Base-by-base conservation (phyloP, 495 filamentous ascomycete species). In the Tetracladium setigerum region DNA sequence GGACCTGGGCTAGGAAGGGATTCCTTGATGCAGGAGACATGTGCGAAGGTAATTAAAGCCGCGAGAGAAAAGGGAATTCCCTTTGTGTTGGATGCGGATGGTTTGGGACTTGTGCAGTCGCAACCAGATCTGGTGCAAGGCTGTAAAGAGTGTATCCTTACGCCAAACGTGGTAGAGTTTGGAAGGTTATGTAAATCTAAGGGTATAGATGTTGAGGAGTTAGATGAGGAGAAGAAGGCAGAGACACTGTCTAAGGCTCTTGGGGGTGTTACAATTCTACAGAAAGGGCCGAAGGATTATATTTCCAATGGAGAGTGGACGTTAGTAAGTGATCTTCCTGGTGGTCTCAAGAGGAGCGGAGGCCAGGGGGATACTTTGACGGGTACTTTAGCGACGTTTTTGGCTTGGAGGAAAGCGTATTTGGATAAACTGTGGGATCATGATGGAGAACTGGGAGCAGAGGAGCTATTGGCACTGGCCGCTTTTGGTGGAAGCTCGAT, bases 331-430 rank as follows among this genome's bases (percentile, higher is more conserved):
- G 88, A 95, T 56, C 59, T 84, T 17, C 63, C 76, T 54, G 92
- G 92, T 6, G 91, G 92, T 3, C 59, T 80, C 57, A 98, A 98
- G 77, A 72, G 92, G 46, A 90, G 84, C 44, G 94, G 92, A 34
- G 92, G 92, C 2, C 92, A 98, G 63, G 92, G 92, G 9, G 92
- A 98, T 68, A 98, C 92, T 9, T 68, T 98, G 54, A 98, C 92
- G 3, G 92, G 92, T 7, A 81, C 80, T 40, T 70, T 98, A 53
- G 92, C 81, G 2, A 97, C 92, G 12, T 72, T 98, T 52, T 63
- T 98, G 50, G 89, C 79, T 15, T 98, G 89, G 81, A 67, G 90
- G 48, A 81, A 81, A 56, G 86, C 88, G 18, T 98, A 98, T 65
- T 71, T 84, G 42, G 82, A 95, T 44, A 70, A 71, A 38, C 51